Conservation (phyloP, 139 green algal genomes). For the Chloropicon primus region DNA sequence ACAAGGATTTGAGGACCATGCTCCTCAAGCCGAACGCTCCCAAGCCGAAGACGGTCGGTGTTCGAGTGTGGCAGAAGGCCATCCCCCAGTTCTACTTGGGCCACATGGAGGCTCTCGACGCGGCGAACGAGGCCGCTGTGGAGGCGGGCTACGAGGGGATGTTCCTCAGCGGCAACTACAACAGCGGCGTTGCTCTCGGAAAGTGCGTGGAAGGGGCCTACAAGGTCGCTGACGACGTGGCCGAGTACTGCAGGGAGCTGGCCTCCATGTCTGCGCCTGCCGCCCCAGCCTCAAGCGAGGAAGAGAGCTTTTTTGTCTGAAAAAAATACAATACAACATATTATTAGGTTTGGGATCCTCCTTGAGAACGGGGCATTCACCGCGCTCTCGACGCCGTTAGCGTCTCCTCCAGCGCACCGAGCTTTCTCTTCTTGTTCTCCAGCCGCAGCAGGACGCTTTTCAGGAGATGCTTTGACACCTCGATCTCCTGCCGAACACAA, state of each 20-base stretch:
- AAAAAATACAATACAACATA: neutral
- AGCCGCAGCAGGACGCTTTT: neutral
- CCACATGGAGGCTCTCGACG: conserved; percentile 47
- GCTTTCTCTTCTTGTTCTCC: neutral
- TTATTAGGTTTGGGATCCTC: no score
- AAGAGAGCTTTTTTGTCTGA: conserved; percentile 3
- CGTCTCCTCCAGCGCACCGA: neutral
- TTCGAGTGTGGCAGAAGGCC: conserved; percentile 83
- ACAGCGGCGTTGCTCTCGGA: conserved; percentile 82
- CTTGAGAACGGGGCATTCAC: no score
- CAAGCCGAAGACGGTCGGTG: conserved; percentile 54
- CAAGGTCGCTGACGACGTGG: conserved; percentile 55
- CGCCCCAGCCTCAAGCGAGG: neutral
- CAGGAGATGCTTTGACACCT: neutral
- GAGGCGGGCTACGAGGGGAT: conserved; percentile 53
- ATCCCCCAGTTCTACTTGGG: conserved; percentile 98
- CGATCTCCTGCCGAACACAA: neutral
- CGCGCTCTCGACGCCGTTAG: no score
- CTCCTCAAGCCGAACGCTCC: conserved; percentile 76
- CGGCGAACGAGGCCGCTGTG: conserved; percentile 34
- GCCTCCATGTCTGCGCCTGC: neutral
- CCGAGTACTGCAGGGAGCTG: conserved; percentile 1
- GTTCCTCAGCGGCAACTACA: conserved; percentile 94
- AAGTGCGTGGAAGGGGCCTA: conserved; percentile 88
- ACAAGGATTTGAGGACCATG: conserved; percentile 90